Base-by-base conservation (phyloP, 805 yeast species). In the Candida xyloterini region DNA sequence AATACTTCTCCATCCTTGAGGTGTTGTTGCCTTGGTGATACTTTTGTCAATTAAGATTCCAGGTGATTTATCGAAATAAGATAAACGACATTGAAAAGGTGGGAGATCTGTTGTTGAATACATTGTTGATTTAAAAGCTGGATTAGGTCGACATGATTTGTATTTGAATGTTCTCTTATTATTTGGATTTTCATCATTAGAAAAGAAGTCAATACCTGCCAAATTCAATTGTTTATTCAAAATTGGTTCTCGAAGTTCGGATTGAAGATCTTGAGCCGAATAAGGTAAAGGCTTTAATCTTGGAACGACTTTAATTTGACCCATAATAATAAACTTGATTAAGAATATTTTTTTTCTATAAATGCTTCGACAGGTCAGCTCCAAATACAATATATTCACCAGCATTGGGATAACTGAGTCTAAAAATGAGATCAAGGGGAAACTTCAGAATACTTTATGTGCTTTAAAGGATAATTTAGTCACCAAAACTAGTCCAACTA, bases 391-490 rank as follows among this genome's bases (percentile, higher is more conserved):
- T 28, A 60, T 71, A 1, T 75, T 74, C 52, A 73, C 75, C 1
- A 60, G 69, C 10, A 42, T 71, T 5, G 52, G 70, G 31, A 10
- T 18, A 5, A 14, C 10, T 7, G 15, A 21, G 1, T 14, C 32
- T 7, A 34, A 55, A 10, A 44, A 10, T 40, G 31, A 32, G 10
- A 10, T 40, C 15, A 14, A 28, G 4, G 46, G 53, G 10, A 15
- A 22, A 10, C 57, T 73, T 20, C 35, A 52, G 1, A 66, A 67
- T 7, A 51, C 58, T 2, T 55, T 64, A 0, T 61, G 67, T 9
- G 84, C 82, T 0, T 63, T 84, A 16, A 95, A 93, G 54, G 98
- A 91, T 62, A 89, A 88, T 57, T 81, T 90, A 35, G 76, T 78
- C 29, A 81, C 96, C 0, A 62, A 56, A 7, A 72, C 71, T 10